phyloP scores from a whole-genome alignment of 179 eudicot genomes.

The Silene vulgaris region DNA sequence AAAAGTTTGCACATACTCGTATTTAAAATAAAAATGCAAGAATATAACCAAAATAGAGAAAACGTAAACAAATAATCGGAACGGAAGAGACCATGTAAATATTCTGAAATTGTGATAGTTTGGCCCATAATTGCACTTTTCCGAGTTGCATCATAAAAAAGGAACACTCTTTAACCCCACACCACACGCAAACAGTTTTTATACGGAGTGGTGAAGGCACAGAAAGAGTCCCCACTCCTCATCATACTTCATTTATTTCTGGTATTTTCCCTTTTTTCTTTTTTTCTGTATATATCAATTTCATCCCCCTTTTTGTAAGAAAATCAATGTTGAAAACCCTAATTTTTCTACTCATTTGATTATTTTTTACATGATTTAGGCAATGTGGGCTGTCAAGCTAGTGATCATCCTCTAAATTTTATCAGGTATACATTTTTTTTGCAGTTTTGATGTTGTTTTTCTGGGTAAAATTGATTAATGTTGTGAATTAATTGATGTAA shows the following conservation, averaged over 20 bases:
- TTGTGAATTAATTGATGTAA: not conserved
- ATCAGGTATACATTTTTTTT: conserved; percentile 5
- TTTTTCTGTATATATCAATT: not conserved
- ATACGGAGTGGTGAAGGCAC: not conserved
- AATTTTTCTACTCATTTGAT: not conserved
- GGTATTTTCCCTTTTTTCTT: not conserved
- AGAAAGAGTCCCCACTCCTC: not conserved
- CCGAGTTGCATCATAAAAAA: conserved; percentile 5
- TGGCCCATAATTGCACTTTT: not conserved
- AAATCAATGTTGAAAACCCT: not conserved
- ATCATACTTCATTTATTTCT: not conserved
- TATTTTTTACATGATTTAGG: not conserved
- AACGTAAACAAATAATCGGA: too few relatives aligned
- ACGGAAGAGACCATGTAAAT: too few relatives aligned
- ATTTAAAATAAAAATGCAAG: too few relatives aligned
- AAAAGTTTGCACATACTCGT: too few relatives aligned
- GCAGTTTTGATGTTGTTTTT: not conserved
- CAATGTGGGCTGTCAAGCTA: conserved; percentile 12
- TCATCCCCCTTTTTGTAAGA: not conserved
- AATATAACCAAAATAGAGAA: too few relatives aligned
- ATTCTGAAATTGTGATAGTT: not conserved
- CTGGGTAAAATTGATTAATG: not conserved
- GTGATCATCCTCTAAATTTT: conserved; percentile 4
- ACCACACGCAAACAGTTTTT: not conserved
- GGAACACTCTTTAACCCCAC: conserved; percentile 2